These are phyloP conservation scores for Nemania sp. DNA, from an alignment of 2,329 filamentous ascomycete species.

Conservation along the genomic window DNA sequence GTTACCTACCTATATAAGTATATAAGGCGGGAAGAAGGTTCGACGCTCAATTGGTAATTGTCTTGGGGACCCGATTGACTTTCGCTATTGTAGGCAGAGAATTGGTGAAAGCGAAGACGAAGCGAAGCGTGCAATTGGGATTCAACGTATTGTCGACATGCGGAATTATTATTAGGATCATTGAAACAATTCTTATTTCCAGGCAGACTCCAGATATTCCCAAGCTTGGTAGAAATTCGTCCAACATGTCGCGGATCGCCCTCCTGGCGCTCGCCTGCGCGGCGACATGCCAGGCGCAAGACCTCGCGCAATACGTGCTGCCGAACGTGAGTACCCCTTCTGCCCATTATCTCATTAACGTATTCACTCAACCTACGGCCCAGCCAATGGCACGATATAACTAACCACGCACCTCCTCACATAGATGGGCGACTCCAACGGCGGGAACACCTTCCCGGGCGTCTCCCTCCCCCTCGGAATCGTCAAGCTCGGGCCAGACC, in stretches of 20 bases:
- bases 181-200: not conserved
- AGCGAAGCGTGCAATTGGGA: too few species aligned
- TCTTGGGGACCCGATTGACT: too few species aligned
- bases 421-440: constrained; percentile 50
- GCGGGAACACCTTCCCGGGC: constrained; percentile 55
- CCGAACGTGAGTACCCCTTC: constrained; percentile 16
- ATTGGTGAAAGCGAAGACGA: too few species aligned
- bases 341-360: not conserved
- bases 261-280: not conserved
- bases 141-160: too few species aligned
- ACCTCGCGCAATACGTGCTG: constrained; percentile 20
- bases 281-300: constrained; percentile 11
- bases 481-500: constrained; percentile 54
- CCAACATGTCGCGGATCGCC: constrained; percentile 5
- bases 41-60: too few species aligned
- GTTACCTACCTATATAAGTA: not conserved
- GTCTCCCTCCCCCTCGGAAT: constrained; percentile 53
- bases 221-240: not conserved
- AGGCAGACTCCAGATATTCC: not conserved
- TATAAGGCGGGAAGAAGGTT: too few species aligned
- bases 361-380: not conserved
- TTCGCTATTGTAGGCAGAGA: too few species aligned
- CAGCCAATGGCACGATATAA: not conserved
- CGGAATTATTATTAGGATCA: too few species aligned
- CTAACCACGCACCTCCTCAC: not conserved